phyloP scores from a whole-genome alignment of 2,329 filamentous ascomycete genomes.

The Dactylellina sp. region DNA sequence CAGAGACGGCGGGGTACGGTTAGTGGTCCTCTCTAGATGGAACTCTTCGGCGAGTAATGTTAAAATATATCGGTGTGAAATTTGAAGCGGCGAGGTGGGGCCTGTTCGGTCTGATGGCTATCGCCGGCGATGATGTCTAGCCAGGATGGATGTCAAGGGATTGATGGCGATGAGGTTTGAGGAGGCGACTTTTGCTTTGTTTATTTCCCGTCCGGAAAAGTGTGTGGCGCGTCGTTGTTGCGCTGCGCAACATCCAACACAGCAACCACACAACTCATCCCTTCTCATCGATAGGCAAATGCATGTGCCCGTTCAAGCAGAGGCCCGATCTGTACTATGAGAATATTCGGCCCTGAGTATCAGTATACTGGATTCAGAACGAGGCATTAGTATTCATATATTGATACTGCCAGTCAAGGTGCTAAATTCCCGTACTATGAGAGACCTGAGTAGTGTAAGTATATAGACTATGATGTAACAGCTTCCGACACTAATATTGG shows the following conservation, averaged over 20 bases:
- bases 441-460: too few relatives aligned
- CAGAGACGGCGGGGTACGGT: conserved; percentile 38
- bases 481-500: too few relatives aligned
- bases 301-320: too few relatives aligned
- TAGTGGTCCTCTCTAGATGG: conserved; percentile 7
- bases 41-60: background rate
- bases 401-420: too few relatives aligned
- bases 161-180: conserved; percentile 14
- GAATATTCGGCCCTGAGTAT: too few relatives aligned
- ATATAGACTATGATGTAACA: too few relatives aligned
- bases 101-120: background rate
- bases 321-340: too few relatives aligned
- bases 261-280: conserved; percentile 15
- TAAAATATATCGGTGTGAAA: background rate
- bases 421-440: too few relatives aligned
- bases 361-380: too few relatives aligned
- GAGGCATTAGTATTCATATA: too few relatives aligned
- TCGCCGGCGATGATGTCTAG: conserved; percentile 4
- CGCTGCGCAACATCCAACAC: conserved; percentile 22
- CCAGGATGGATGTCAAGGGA: background rate
- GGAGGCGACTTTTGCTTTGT: conserved; percentile 41
- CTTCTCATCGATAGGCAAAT: background rate
- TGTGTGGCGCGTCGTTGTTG: conserved; percentile 44
- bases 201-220: conserved; percentile 28
- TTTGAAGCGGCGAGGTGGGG: background rate